A percentile compares a stretch with the other conserved stretches of the same genome.
These are phyloP conservation scores for Nemania sp. DNA, from an alignment of 2,329 filamentous ascomycete species.

Conservation along the genomic window DNA sequence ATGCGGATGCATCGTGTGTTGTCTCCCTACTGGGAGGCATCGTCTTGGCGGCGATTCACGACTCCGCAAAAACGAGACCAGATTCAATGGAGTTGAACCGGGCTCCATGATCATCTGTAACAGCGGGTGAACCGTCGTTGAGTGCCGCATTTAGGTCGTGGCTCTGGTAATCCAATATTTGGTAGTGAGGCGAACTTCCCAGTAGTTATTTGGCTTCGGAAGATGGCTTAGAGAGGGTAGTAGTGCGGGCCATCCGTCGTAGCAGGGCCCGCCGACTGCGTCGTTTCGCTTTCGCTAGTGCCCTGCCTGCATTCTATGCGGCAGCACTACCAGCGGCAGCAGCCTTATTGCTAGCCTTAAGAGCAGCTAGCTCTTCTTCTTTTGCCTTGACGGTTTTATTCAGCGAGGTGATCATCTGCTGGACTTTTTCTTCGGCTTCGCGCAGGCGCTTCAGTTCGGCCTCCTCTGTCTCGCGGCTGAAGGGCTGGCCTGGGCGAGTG, in stretches of 20 bases:
- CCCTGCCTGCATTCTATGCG: slow-evolving; percentile 32
- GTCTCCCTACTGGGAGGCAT: not conserved
- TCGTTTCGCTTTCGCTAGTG: too few species aligned
- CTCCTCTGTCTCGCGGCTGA: slow-evolving; percentile 71
- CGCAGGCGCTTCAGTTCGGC: slow-evolving; percentile 62
- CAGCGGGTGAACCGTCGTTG: too few species aligned
- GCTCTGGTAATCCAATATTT: too few species aligned
- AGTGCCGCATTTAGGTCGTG: too few species aligned
- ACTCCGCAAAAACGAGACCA: too few species aligned
- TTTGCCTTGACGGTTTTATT: slow-evolving; percentile 65
- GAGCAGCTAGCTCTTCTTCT: slow-evolving; percentile 61
- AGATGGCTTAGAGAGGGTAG: too few species aligned
- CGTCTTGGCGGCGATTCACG: not conserved
- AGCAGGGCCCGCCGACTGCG: too few species aligned
- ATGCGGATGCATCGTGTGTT: not conserved
- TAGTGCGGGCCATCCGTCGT: too few species aligned
- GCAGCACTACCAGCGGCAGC: slow-evolving; percentile 25
- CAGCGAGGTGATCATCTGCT: slow-evolving; percentile 61
- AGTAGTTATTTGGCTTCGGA: too few species aligned
- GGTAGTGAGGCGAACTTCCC: too few species aligned
- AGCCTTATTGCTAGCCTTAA: slow-evolving; percentile 63
- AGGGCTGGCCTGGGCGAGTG: slow-evolving; percentile 70
- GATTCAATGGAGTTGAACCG: too few species aligned
- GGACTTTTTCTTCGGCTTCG: slow-evolving; percentile 66
- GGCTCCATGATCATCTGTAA: not conserved